These are phyloP conservation scores for Colletotrichum karsti DNA, from an alignment of 2,329 filamentous ascomycete species.

Conservation along the genomic window DNA sequence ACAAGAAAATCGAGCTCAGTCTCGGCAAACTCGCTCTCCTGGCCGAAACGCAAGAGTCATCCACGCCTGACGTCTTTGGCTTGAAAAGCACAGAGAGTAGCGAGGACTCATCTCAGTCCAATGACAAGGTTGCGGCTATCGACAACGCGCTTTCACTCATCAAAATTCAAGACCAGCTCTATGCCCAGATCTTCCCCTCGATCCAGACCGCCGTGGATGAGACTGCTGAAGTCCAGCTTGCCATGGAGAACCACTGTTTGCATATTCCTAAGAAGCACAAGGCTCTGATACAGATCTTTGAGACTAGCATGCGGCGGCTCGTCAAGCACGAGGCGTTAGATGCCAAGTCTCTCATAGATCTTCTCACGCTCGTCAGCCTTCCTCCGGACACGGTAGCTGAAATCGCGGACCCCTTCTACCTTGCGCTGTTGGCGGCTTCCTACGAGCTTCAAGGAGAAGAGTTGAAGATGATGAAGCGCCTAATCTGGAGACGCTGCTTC, in stretches of 20 bases:
- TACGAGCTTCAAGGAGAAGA: conserved; percentile 63
- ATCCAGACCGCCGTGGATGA: conserved; percentile 81
- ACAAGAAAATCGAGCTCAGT: conserved; percentile 91
- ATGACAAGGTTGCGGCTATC: conserved; percentile 59
- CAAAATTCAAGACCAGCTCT: conserved; percentile 81
- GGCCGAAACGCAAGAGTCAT: conserved; percentile 60
- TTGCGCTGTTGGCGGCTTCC: conserved; percentile 72
- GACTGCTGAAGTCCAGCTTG: conserved; percentile 79
- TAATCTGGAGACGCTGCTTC: conserved; percentile 89
- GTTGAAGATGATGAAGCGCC: conserved; percentile 64
- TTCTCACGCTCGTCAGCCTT: conserved; percentile 77
- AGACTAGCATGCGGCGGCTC: conserved; percentile 74
- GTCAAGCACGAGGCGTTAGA: conserved; percentile 78
- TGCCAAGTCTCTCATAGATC: conserved; percentile 71
- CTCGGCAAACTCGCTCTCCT: conserved; percentile 84
- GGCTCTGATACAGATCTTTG: conserved; percentile 76
- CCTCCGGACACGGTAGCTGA: conserved; percentile 57
- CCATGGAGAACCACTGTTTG: conserved; percentile 72
- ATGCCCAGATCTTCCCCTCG: conserved; percentile 73
- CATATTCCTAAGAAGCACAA: conserved; percentile 66
- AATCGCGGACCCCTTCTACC: conserved; percentile 76
- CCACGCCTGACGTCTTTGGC: conserved; percentile 29
- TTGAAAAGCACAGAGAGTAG: conserved; percentile 46
- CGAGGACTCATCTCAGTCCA: conserved; percentile 44
- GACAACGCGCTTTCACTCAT: conserved; percentile 74